Base-by-base conservation (phyloP, 2,329 filamentous ascomycete genomes). In the Paracoccidioides brasiliensis region DNA sequence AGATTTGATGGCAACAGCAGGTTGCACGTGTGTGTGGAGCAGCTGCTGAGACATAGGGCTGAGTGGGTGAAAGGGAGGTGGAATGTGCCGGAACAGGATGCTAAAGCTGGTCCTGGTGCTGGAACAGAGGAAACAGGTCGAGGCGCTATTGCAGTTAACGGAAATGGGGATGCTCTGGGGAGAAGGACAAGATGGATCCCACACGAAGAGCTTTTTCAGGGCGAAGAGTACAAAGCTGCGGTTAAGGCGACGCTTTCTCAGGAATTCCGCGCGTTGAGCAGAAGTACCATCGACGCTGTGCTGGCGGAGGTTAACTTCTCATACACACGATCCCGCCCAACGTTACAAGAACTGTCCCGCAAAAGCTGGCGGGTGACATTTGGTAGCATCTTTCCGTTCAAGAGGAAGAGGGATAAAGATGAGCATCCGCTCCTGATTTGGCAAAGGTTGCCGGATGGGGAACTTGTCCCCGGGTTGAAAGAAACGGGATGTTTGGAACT, bases 241-340 rank as follows among this genome's bases (percentile, higher is more conserved):
- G 72, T 73, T 44, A 72, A 67, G 56, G 51, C 59, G 35, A 61
- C 63, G n/a, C 61, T 76, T 48, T 59, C 60, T 37, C 70, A 70
- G 54, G 75, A 77, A 59, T 77, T 76, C 60, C 69, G 64, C 54
- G 63, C 62, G 1, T 57, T 76, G 44, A 75, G 69, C 58, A 70
- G 66, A 56, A 76, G 73, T 61, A 68, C 71, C 0, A 63, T 77
- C 10, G 72, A 75, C 33, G 74, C 69, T 15, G 74, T 77, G 6
- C 63, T 77, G 30, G 74, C 74, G 3, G 74, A 77, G 58, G 69
- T 68, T 35, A 77, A 77, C 55, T 74, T 70, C 57, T 74, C 71
- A 33, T 77, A 77, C 54, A 63, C 64, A 7, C 64, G 67, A 10
- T 72, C 74, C 8, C 65, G 75, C 12, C 73, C 73, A 28, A 72